Base-by-base conservation (phyloP, 306 rosid species). In the Dalbergia cultrata region DNA sequence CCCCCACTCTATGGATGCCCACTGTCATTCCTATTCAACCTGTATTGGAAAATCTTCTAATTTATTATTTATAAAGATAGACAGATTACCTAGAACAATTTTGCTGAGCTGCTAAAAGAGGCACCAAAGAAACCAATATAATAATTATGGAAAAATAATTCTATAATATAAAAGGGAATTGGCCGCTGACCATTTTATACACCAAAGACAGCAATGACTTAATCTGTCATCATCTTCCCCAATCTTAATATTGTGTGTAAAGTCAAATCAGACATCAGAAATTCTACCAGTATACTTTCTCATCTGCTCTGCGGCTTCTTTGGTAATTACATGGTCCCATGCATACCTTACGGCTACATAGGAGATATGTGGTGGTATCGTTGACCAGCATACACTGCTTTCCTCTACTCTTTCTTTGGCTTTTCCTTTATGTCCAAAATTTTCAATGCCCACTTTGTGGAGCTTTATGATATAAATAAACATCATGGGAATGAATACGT, bases 321-420 rank as follows among this genome's bases (percentile, higher is more conserved):
- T 88, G 84, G 75, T 90, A 89, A 91, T 89, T 93, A 91, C 97
- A 93, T 88, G 73, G 74, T 53, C 87, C 97, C 82, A 84, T 80
- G 89, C 37, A 70, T 76, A 87, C 97, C 97, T 95, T 95, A 84
- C 90, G 93, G 97, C 92, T 91, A 71, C 90, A 87, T 62, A 83
- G 92, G 88, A 76, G 80, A 26, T 26, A 70, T 74, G 85, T 82
- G 84, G 87, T 85, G 80, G 78, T 74, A 82, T 71, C 87, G 60
- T 17, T 64, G 80, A 72, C 82, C 59, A 71, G 58, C 72, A 78
- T 44, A 50, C 78, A 50, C 75, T 81, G 37, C 1, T 70, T 35
- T 83, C 85, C 80, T 84, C 75, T 82, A 74, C 57, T 72, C 72
- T 57, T 70, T 66, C 68, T 85, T 79, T 71, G 31, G 72, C 79